Evolutionary conservation across 73 alveolate species (phyloP).

Genomic region (Loxodes magnus): DNA sequence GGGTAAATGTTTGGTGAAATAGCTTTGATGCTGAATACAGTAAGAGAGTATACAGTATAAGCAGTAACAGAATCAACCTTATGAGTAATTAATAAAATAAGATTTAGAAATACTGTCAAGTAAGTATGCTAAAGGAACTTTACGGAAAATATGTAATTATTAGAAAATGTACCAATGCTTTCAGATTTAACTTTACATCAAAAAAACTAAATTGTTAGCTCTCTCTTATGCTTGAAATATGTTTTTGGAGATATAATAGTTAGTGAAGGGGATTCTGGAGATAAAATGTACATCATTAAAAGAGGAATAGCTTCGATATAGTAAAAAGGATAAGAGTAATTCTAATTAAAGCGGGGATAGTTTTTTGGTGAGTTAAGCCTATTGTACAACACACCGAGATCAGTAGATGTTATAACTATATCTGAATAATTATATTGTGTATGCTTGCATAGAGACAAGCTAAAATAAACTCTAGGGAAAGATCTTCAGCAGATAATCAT

Average conservation of each 20-base stretch:
- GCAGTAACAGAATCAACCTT: constrained; percentile 2
- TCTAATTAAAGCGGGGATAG: constrained; percentile 30
- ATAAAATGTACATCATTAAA: constrained; percentile 23
- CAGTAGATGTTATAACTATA: constrained; percentile 29
- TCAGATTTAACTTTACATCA: constrained; percentile 23
- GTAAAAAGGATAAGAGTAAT: constrained; percentile 22
- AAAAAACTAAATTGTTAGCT: constrained; percentile 26
- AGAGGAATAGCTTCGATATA: constrained; percentile 20
- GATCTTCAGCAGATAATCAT: constrained; percentile 28
- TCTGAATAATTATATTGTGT: constrained; percentile 20
- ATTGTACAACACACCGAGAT: constrained; percentile 25
- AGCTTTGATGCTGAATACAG: constrained; percentile 36
- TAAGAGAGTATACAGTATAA: constrained; percentile 1
- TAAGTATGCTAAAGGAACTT: constrained; percentile 23
- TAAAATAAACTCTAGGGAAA: constrained; percentile 25
- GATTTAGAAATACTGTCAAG: constrained; percentile 35
- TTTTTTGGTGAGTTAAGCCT: constrained; percentile 43
- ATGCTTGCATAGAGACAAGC: constrained; percentile 30
- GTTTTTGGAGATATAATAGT: constrained; percentile 26
- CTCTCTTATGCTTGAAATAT: constrained; percentile 14
- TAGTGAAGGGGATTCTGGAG: constrained; percentile 37
- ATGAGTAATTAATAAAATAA: constrained; percentile 34
- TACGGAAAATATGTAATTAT: constrained; percentile 22
- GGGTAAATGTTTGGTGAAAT: constrained; percentile 58
- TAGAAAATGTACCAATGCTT: constrained; percentile 29